Evolutionary conservation across 202 grass and related monocot genomes (phyloP).

Genomic region (Elaeis oleifera): DNA sequence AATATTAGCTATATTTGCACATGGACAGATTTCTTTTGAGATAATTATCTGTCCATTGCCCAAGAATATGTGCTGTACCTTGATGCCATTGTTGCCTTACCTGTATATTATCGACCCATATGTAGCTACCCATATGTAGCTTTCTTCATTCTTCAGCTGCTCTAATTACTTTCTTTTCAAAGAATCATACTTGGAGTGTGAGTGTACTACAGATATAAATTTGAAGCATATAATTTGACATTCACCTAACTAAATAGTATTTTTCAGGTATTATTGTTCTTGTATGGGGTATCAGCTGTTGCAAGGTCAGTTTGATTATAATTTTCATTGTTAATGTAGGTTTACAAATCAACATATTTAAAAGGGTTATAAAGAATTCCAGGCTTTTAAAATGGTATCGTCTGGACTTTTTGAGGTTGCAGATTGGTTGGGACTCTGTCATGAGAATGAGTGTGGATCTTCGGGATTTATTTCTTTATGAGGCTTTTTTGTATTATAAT

Average conservation of each 20-base stretch:
- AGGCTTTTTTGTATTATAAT: constrained; percentile 96
- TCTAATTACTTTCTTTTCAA: too few species aligned
- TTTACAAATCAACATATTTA: neutral
- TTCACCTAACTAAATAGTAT: neutral
- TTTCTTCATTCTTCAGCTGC: too few species aligned
- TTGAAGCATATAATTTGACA: constrained; percentile 5
- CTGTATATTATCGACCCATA: too few species aligned
- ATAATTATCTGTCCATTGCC: too few species aligned
- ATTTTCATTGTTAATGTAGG: neutral
- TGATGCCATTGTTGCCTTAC: too few species aligned
- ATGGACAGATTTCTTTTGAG: too few species aligned
- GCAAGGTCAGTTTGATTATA: constrained; percentile 59
- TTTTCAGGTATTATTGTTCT: constrained; percentile 77
- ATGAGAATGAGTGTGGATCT: constrained; percentile 95
- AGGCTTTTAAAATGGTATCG: too few species aligned
- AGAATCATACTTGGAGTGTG: neutral
- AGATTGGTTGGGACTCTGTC: constrained; percentile 98
- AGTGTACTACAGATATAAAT: neutral
- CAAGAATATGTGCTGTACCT: too few species aligned
- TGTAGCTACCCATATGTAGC: too few species aligned
- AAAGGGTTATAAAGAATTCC: neutral
- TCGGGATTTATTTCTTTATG: constrained; percentile 89
- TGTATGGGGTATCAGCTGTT: constrained; percentile 81
- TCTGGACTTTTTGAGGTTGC: constrained; percentile 20
- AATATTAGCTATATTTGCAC: too few species aligned